Base-by-base conservation (phyloP, 75 land plant species). In the Selaginella moellendorffii region DNA sequence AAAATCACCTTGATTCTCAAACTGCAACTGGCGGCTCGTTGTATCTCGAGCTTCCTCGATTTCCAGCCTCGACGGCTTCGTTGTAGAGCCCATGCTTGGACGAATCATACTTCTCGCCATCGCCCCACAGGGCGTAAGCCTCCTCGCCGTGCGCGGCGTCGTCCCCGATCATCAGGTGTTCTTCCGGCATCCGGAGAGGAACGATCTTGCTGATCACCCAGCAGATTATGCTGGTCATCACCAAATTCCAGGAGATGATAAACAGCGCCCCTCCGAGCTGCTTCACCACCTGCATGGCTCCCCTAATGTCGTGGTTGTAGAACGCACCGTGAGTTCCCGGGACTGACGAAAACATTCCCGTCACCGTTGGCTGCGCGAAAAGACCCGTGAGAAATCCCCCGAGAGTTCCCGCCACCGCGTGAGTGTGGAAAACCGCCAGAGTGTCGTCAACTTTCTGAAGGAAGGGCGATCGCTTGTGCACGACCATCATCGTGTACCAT, bases 61-160 rank as follows among this genome's bases (percentile, higher is more conserved):
- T n/a, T n/a, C n/a, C n/a, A n/a, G 5, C 46, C 5, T 36, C 46
- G 5, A 36, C 14, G 46, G 14, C 14, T 5, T 36, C 46, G 14
- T 36, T 36, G 14, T 36, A 36, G 10, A 36, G 5, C 10, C 46
- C 46, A 66, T 72, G 77, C 69, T 68, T 78, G 42, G 69, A 62
- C 12, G 30, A 21, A 20, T 78, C 80, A 29, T 52, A 75, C 26
- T 65, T 83, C 63, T 83, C 87, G 0, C 86, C 87, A 51, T 85
- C 83, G 0, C 83, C 88, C 80, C 80, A 80, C 46, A 85, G 65
- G 12, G 85, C 85, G 60, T 86, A 86, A 0, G 90, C 87, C 27
- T 86, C 90, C 27, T 86, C 90, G 0, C 90, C 90, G 60, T 86
- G 88, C 0, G 63, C 92, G 0, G 92, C 92, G 27, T 87, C 88